Conservation (phyloP, 1,284 basidiomycete species). For the Jaminaea rosea region DNA sequence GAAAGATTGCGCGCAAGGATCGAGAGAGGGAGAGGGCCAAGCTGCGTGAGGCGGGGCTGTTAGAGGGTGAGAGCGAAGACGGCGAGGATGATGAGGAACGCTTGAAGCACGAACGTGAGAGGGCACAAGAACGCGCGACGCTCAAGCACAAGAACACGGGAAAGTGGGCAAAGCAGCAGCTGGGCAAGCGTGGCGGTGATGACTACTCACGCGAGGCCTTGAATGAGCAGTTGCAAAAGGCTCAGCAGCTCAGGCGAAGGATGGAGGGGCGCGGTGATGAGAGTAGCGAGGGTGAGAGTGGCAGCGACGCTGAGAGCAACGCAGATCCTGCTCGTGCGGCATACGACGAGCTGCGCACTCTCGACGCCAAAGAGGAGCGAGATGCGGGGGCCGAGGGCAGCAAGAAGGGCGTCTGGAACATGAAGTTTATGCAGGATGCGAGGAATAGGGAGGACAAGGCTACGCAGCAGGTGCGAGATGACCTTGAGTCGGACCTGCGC, state of each 20-base stretch:
- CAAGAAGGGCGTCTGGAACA: constrained; percentile 35
- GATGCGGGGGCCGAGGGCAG: constrained; percentile 12
- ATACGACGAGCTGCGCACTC: constrained; percentile 31
- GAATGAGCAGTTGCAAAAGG: constrained; percentile 31
- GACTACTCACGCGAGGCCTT: constrained; percentile 34
- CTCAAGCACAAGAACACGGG: constrained; percentile 46
- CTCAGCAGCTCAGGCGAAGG: constrained; percentile 23
- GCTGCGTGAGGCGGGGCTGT: constrained; percentile 6
- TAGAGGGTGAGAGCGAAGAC: constrained; percentile 10
- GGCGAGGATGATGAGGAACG: constrained; percentile 49
- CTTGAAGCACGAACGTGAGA: constrained; percentile 59
- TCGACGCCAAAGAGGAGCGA: constrained; percentile 14
- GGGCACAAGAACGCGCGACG: constrained; percentile 40
- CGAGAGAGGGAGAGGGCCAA: constrained; percentile 55
- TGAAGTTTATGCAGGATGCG: constrained; percentile 48
- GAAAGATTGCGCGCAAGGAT: constrained; percentile 73
- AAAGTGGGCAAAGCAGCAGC: constrained; percentile 41
- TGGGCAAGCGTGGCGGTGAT: constrained; percentile 17
- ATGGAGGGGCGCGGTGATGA: constrained; percentile 25
- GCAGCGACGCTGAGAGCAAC: constrained; percentile 13
- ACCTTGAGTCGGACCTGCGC: constrained; percentile 19
- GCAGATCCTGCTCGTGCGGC: constrained; percentile 9
- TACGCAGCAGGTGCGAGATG: constrained; percentile 23
- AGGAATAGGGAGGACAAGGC: constrained; percentile 24
- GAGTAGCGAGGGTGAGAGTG: constrained; percentile 11